A percentile compares a stretch with the other conserved stretches of the same genome.
These are phyloP conservation scores for Musa itinerans DNA, from an alignment of 176 grass and related monocot genomes.

Conservation along the genomic window DNA sequence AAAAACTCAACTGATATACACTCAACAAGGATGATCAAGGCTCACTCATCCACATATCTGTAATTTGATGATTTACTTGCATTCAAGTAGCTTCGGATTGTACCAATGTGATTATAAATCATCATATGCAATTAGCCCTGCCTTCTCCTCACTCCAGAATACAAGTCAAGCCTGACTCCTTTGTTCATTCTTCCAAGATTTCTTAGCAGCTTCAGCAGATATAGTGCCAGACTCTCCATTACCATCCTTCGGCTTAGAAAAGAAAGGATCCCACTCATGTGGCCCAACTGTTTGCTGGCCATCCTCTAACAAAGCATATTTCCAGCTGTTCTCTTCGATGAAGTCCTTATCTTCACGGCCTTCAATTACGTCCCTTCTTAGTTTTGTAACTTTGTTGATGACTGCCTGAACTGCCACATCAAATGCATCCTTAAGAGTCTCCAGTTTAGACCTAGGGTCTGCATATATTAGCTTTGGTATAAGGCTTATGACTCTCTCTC, in stretches of 20 bases:
- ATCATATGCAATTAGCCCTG: no score
- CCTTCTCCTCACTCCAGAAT: no score
- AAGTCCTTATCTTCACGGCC: constrained; percentile 27
- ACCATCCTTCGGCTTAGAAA: constrained; percentile 18
- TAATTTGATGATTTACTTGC: constrained; percentile 14
- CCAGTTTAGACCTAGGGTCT: constrained; percentile 38
- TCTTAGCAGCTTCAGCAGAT: constrained; percentile 12
- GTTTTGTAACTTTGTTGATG: constrained; percentile 37
- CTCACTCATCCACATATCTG: constrained; percentile 2
- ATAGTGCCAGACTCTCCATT: constrained; percentile 4
- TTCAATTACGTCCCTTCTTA: constrained; percentile 20
- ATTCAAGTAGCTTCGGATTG: constrained; percentile 22
- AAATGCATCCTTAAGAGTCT: constrained; percentile 57
- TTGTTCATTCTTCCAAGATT: constrained; percentile 15
- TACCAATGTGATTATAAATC: no score
- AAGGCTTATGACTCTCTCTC: constrained; percentile 33
- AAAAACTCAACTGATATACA: constrained; percentile 27
- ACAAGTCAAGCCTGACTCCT: neutral
- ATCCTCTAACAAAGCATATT: constrained; percentile 38
- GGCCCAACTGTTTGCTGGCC: constrained; percentile 30
- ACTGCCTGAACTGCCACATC: constrained; percentile 49
- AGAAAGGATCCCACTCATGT: constrained; percentile 52
- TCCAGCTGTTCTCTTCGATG: constrained; percentile 47
- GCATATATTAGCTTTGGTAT: constrained; percentile 49
- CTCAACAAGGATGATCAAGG: constrained; percentile 25